Percentiles rank a stretch among this genome's conserved stretches.
These are phyloP conservation scores for Potentilla sterilis DNA, from an alignment of 306 rosid genomes.

Conservation along the genomic window DNA sequence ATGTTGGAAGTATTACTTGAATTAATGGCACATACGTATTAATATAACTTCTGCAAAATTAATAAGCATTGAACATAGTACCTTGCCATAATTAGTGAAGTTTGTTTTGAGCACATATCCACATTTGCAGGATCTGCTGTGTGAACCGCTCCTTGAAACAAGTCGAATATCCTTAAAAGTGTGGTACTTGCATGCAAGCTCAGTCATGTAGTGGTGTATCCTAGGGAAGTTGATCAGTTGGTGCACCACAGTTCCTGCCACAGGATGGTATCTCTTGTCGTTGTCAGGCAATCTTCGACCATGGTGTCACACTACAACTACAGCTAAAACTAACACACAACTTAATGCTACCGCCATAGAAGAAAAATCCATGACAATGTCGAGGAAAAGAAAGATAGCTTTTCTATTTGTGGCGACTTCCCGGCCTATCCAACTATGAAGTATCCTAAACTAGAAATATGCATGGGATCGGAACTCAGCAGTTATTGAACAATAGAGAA, in stretches of 20 bases:
- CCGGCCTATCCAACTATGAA: background rate
- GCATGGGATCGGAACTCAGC: too few relatives aligned
- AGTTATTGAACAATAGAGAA: too few relatives aligned
- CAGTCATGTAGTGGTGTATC: conserved; percentile 27
- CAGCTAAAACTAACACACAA: background rate
- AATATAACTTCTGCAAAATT: too few relatives aligned
- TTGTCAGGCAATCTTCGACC: background rate
- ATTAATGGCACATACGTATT: too few relatives aligned
- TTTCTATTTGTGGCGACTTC: background rate
- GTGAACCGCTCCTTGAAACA: conserved; percentile 18
- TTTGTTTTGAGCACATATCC: conserved; percentile 33
- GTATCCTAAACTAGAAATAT: too few relatives aligned
- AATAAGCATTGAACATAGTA: too few relatives aligned
- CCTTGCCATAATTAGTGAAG: too few relatives aligned
- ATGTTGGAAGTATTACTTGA: too few relatives aligned
- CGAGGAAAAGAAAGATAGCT: background rate
- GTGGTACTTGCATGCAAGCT: conserved; percentile 14
- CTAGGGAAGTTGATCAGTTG: conserved; percentile 18
- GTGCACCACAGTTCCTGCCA: conserved; percentile 15
- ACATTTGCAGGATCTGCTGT: conserved; percentile 31
- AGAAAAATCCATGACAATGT: background rate
- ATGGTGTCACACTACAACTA: background rate
- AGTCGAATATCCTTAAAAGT: conserved; percentile 17
- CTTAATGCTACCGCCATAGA: background rate
- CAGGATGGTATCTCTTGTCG: conserved; percentile 23